These are phyloP conservation scores for Microthyrium microscopicum DNA, from an alignment of 2,329 filamentous ascomycete species.

Conservation along the genomic window DNA sequence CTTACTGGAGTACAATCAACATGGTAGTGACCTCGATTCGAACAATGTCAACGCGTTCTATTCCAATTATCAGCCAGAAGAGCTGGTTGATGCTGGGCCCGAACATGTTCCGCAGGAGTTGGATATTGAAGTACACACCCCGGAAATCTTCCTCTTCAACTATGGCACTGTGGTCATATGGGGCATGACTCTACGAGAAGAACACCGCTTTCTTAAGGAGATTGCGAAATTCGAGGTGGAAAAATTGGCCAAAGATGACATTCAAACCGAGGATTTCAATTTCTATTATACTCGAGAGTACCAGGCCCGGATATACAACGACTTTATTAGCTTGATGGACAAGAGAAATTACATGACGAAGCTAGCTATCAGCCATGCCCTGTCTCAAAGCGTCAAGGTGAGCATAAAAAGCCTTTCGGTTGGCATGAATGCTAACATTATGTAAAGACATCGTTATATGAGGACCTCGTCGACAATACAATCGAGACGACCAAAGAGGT, in stretches of 20 bases:
- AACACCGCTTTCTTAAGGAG: slow-evolving; percentile 82
- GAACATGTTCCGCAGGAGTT: slow-evolving; percentile 38
- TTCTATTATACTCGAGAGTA: slow-evolving; percentile 99
- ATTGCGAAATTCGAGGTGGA: slow-evolving; percentile 88
- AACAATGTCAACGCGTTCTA: slow-evolving; percentile 7
- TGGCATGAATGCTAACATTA: not conserved
- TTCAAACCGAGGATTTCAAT: slow-evolving; percentile 95
- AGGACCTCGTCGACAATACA: slow-evolving; percentile 85
- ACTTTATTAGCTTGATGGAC: slow-evolving; percentile 89
- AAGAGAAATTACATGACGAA: slow-evolving; percentile 98
- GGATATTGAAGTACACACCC: slow-evolving; percentile 75
- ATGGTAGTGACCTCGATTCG: slow-evolving; percentile 17
- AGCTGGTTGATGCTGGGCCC: slow-evolving; percentile 8
- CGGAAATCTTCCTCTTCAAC: slow-evolving; percentile 90
- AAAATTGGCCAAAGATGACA: slow-evolving; percentile 72
- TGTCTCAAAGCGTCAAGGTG: slow-evolving; percentile 90
- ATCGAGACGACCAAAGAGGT: slow-evolving; percentile 89
- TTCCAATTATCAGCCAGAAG: slow-evolving; percentile 9
- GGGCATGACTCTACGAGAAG: slow-evolving; percentile 87
- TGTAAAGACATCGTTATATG: slow-evolving; percentile 74
- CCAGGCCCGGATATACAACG: slow-evolving; percentile 96
- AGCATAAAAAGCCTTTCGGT: slow-evolving; percentile 1
- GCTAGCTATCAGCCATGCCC: slow-evolving; percentile 83
- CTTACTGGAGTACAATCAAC: slow-evolving; percentile 43
- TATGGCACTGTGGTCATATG: slow-evolving; percentile 97